Conservation (phyloP, 73 alveolate species). For the Breviolum minutum region DNA sequence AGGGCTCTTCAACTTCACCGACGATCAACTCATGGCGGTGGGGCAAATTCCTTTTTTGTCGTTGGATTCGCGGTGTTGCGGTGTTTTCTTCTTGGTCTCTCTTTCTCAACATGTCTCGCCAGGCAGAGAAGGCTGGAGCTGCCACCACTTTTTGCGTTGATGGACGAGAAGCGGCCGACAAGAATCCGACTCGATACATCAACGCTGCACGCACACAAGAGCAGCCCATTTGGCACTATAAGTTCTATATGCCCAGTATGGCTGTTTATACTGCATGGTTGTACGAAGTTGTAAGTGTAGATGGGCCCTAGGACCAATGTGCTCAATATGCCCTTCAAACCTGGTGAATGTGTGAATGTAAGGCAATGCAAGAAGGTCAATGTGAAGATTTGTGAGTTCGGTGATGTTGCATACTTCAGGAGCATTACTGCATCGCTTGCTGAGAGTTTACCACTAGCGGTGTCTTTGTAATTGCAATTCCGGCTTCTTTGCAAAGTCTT, state of each 20-base stretch:
- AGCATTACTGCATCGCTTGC: neutral
- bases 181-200: conserved; percentile 65
- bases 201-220: conserved; percentile 49
- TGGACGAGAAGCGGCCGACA: conserved; percentile 53
- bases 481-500: neutral
- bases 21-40: conserved; percentile 46
- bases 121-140: conserved; percentile 92
- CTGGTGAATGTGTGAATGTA: neutral
- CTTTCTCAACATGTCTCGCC: too few relatives aligned
- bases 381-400: conserved; percentile 78
- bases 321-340: neutral
- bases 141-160: conserved; percentile 85
- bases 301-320: neutral
- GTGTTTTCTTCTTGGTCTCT: neutral
- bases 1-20: conserved; percentile 72
- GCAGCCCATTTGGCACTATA: neutral
- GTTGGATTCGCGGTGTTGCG: neutral
- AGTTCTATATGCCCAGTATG: neutral
- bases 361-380: conserved; percentile 94
- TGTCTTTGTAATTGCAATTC: neutral
- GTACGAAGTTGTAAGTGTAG: too few relatives aligned
- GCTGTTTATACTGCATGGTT: too few relatives aligned
- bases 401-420: conserved; percentile 84
- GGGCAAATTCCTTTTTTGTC: neutral
- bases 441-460: neutral